phyloP scores from a whole-genome alignment of 2,329 filamentous ascomycete genomes.

The Trichoderma semiorbis region DNA sequence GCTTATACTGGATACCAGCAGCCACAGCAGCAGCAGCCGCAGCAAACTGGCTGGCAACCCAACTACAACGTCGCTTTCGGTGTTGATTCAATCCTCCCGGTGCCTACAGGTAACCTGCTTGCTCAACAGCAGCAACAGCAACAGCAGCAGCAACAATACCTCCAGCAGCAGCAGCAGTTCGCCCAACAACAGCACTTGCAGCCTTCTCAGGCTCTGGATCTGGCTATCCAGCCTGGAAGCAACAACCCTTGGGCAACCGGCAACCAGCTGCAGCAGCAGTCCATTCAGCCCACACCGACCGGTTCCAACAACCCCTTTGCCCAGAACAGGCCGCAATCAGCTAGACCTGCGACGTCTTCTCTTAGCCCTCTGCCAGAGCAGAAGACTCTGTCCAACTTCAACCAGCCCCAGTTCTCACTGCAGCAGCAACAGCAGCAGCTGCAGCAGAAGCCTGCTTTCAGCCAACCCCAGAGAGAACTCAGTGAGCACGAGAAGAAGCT shows the following conservation, averaged over 20 bases:
- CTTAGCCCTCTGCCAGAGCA: slow-evolving; percentile 77
- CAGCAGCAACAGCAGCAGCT: slow-evolving; percentile 37
- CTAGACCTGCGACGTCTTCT: slow-evolving; percentile 59
- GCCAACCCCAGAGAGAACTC: slow-evolving; percentile 50
- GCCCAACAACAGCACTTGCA: slow-evolving; percentile 34
- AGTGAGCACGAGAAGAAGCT: slow-evolving; percentile 69
- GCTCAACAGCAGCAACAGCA: slow-evolving; percentile 40
- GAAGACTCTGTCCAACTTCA: slow-evolving; percentile 64
- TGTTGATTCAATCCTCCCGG: background rate
- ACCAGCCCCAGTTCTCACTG: slow-evolving; percentile 49
- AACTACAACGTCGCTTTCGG: slow-evolving; percentile 67
- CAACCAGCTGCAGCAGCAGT: slow-evolving; percentile 48
- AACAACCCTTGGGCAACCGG: slow-evolving; percentile 90
- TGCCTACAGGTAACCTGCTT: background rate
- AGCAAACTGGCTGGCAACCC: slow-evolving; percentile 49
- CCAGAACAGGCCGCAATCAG: slow-evolving; percentile 57
- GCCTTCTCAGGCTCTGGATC: slow-evolving; percentile 48
- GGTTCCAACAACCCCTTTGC: slow-evolving; percentile 99
- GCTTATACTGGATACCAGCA: slow-evolving; percentile 53
- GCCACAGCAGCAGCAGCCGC: slow-evolving; percentile 41
- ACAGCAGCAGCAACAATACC: slow-evolving; percentile 34
- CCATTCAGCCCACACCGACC: slow-evolving; percentile 77
- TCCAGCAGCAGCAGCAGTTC: slow-evolving; percentile 34
- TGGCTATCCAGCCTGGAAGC: slow-evolving; percentile 69
- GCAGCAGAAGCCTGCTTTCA: slow-evolving; percentile 31